These are phyloP conservation scores for Aquilaria yunnanensis DNA, from an alignment of 345 rosid species.

Conservation along the genomic window DNA sequence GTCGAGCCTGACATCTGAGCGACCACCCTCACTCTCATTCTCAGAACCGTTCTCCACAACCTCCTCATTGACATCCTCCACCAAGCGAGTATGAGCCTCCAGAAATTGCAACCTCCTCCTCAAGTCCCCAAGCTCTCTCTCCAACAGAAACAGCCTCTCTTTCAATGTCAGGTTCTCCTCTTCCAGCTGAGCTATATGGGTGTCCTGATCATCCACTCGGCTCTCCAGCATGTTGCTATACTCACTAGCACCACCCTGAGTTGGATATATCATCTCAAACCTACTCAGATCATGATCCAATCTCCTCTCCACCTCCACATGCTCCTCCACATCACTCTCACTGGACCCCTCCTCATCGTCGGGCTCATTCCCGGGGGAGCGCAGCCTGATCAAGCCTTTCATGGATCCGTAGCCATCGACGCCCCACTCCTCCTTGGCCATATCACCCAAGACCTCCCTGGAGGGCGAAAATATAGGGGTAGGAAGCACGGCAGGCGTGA, in stretches of 20 bases:
- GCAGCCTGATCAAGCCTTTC: slow-evolving; percentile 87
- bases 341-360: slow-evolving; percentile 84
- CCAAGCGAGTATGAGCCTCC: slow-evolving; percentile 53
- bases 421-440: slow-evolving; percentile 98
- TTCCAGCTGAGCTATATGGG: slow-evolving; percentile 83
- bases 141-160: slow-evolving; percentile 91
- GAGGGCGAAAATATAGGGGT: slow-evolving; percentile 85
- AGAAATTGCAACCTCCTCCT: slow-evolving; percentile 81
- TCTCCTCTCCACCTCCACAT: slow-evolving; percentile 88
- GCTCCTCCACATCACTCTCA: slow-evolving; percentile 98
- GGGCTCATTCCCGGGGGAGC: slow-evolving; percentile 57
- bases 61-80: slow-evolving; percentile 61
- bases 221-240: slow-evolving; percentile 77
- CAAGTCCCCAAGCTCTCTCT: slow-evolving; percentile 77
- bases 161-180: slow-evolving; percentile 91
- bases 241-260: slow-evolving; percentile 37
- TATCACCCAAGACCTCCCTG: slow-evolving; percentile 84
- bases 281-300: slow-evolving; percentile 94
- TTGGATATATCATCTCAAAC: slow-evolving; percentile 96
- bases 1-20: neutral
- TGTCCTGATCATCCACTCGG: slow-evolving; percentile 92
- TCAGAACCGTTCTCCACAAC: slow-evolving; percentile 62
- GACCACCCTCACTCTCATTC: slow-evolving; percentile 52
- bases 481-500: slow-evolving; percentile 79
- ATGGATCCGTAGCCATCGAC: slow-evolving; percentile 98